Percentiles rank a stretch among this genome's conserved stretches.
These are phyloP conservation scores for Eucalyptus erythrocorys DNA, from an alignment of 345 rosid genomes.

Conservation along the genomic window DNA sequence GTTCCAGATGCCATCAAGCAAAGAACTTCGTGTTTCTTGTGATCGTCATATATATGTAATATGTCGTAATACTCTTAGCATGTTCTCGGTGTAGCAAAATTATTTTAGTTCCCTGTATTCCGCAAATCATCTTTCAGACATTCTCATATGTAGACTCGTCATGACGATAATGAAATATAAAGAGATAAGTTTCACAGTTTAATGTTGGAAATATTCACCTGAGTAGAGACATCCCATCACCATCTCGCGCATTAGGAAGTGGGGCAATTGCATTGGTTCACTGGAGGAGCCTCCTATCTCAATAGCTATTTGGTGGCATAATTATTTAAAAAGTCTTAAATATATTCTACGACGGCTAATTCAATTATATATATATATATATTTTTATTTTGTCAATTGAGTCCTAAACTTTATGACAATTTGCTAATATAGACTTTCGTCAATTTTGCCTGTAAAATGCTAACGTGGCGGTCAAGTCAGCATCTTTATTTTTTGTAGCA, in stretches of 20 bases:
- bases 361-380: too few species aligned
- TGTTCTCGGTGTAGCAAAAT: neutral
- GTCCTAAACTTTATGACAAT: too few species aligned
- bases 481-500: rapidly evolving
- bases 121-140: neutral
- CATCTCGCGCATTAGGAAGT: neutral
- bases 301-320: neutral
- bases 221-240: neutral
- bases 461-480: too few species aligned
- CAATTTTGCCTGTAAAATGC: too few species aligned
- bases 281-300: neutral
- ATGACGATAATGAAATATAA: too few species aligned
- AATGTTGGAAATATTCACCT: too few species aligned
- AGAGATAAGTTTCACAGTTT: too few species aligned
- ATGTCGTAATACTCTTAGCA: neutral
- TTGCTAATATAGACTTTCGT: too few species aligned
- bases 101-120: neutral
- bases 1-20: neutral
- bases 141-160: neutral
- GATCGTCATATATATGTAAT: too few species aligned
- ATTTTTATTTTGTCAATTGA: too few species aligned
- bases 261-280: neutral
- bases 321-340: neutral
- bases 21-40: neutral
- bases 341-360: neutral